Evolutionary conservation across 169 alveolate genomes (phyloP), one percentile per base, ranked within the genome.

Genomic region (Eimeria praecox): DNA sequence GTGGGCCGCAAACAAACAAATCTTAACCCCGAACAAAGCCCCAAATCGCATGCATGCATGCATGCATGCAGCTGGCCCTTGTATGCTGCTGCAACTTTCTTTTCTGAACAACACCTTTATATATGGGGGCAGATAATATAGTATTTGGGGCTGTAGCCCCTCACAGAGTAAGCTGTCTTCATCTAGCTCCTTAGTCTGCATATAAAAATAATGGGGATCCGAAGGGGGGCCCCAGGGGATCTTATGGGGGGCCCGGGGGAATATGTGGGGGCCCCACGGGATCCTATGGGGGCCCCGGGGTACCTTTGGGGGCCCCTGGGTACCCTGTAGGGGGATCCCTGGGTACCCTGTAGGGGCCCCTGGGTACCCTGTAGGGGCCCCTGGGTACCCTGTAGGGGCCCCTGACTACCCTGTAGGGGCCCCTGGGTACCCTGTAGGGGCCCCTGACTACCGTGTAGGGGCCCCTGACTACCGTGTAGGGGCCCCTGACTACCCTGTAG

Each of bases 1-100:
- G 90, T 46, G 90, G 90, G 33, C 90, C 90, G 10, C 62, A 33
- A 14, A 33, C 90, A 56, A 44, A 20, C 90, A 82, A 82, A 27
- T 14, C 42, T 6, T 27, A 49, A 27, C 1, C 71, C 73, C 56
- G 12, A 49, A 49, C 56, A 49, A 49, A 49, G 12, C 12, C 20
- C 5, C 20, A 49, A 49, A 8, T 2, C 20, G 66, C 66, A 9
- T 56, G 66, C 66, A 56, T 56, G 66, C 66, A 56, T 16, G 66
- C 66, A 56, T 56, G 66, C 27, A 56, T 56, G 66, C 66, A 56
- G 8, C 4, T 56, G 2, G 27, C 24, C 66, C 66, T 14, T 56
- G 66, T 27, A 56, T 56, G 66, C 66, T 56, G 27, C 66, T 56
- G 66, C 66, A 20, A 14, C 20, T 27, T 16, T 56, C 20, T 27